phyloP scores from a whole-genome alignment of 1,284 basidiomycete genomes.

The Fomitopsis palustris region DNA sequence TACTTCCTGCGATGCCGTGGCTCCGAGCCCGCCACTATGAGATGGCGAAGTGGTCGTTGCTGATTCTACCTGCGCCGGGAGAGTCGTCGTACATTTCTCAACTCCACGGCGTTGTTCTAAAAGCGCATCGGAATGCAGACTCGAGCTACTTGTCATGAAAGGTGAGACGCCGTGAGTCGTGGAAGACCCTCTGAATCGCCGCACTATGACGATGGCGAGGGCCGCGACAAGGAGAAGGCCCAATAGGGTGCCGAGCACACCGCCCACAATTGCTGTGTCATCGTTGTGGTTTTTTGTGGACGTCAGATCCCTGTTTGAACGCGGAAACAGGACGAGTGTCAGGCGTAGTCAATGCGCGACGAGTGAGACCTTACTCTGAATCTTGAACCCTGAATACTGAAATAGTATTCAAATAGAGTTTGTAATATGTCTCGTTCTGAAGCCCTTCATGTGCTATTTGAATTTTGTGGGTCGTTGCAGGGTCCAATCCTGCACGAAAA shows the following conservation, averaged over 20 bases:
- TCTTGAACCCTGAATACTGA: conserved; percentile 11
- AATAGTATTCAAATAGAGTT: conserved; percentile 18
- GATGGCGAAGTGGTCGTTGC: not conserved
- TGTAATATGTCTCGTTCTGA: not conserved
- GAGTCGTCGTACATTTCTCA: too few relatives aligned
- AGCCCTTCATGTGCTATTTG: conserved; percentile 16
- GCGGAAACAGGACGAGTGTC: too few relatives aligned
- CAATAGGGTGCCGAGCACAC: conserved; percentile 7
- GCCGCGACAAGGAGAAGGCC: conserved; percentile 6
- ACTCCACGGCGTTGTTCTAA: too few relatives aligned
- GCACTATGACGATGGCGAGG: conserved; percentile 3
- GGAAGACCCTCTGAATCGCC: not conserved
- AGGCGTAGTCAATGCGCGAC: too few relatives aligned
- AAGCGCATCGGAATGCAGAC: too few relatives aligned
- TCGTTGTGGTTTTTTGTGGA: not conserved
- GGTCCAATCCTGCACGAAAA: conserved; percentile 24
- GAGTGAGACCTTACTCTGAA: not conserved
- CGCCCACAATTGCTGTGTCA: conserved; percentile 6
- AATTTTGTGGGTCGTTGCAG: conserved; percentile 24
- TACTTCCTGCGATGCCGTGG: not conserved
- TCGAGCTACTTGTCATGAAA: not conserved
- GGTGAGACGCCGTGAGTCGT: not conserved
- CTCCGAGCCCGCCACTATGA: not conserved
- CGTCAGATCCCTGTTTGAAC: too few relatives aligned
- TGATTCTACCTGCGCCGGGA: too few relatives aligned